Evolutionary conservation across 176 grass and related monocot genomes (phyloP).

Genomic region (Ampelocalamus luodianensis): DNA sequence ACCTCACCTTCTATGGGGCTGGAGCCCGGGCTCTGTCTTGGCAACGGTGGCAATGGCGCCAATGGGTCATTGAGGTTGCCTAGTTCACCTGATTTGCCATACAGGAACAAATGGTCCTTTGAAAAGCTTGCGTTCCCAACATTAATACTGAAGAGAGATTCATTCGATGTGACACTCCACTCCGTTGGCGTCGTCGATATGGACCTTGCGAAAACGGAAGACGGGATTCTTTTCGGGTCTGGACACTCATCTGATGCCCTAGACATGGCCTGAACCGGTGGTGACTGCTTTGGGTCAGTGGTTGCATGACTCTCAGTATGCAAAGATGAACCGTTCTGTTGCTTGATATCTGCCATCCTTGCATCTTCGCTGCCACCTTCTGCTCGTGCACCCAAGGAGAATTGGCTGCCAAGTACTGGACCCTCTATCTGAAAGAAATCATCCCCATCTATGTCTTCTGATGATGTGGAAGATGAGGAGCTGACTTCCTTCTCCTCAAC

Average conservation of each 20-base stretch:
- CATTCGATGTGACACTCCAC: conserved; percentile 81
- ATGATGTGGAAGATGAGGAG: conserved; percentile 44
- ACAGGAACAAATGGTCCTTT: conserved; percentile 48
- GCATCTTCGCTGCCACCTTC: neutral
- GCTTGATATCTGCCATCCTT: neutral
- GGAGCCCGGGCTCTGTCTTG: conserved; percentile 15
- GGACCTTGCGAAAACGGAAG: conserved; percentile 49
- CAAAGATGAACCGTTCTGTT: neutral
- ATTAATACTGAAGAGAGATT: conserved; percentile 85
- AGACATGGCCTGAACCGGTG: conserved; percentile 46
- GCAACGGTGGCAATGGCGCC: conserved; percentile 36
- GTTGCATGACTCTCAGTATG: neutral
- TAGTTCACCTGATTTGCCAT: conserved; percentile 49
- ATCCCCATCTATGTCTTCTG: conserved; percentile 47
- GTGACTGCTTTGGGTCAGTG: conserved; percentile 38
- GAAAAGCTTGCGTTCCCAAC: conserved; percentile 66
- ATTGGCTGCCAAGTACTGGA: conserved; percentile 25
- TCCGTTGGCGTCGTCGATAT: conserved; percentile 53
- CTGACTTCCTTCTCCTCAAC: neutral
- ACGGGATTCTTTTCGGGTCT: conserved; percentile 72
- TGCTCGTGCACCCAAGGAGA: conserved; percentile 13
- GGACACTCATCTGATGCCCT: conserved; percentile 42
- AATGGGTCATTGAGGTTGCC: conserved; percentile 45
- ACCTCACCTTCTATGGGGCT: conserved; percentile 14
- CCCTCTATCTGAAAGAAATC: conserved; percentile 62